Base-by-base conservation (phyloP, 306 rosid species). In the Rosa rugosa region DNA sequence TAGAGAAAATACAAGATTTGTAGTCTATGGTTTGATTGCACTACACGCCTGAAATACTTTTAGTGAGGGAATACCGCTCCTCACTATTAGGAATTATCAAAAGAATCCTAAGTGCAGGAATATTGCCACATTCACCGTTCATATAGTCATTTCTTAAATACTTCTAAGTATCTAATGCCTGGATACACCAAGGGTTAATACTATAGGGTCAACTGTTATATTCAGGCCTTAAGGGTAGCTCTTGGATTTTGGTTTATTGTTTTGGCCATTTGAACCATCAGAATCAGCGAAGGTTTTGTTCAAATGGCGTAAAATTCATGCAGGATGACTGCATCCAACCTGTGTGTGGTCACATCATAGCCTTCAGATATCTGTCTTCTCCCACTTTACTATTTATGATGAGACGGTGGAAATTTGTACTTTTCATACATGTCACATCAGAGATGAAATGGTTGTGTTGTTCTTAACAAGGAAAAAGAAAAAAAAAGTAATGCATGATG, bases 11-110 rank as follows among this genome's bases (percentile, higher is more conserved):
- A 47, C 63, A 46, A 77, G 50, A 27, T 74, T 47, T 53, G 46
- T 42, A 54, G 42, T 20, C 8, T 50, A 49, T 49, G 7, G 75
- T 79, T 77, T 53, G 65, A 47, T 20, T 63, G 69, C 22, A 63
- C 69, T 31, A 13, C 41, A 63, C 69, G 13, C 18, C 2, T 62
- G 36, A 62, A 62, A 25, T 14, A 62, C 69, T 27, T 23, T 59
- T 62, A 11, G 40, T 62, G 41, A 25, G 20, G 41, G 40, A 22
- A 56, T n/a, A 9, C 63, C n/a, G 63, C 23, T 56, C 8, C 13
- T 7, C 38, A 23, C 34, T 23, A 25, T 23, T 4, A 25, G 66
- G 31, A 63, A 16, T 27, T 4, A 62, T 27, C 2, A 25, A 11
- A 60, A 11, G 18, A 25, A 27, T 62, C 41, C 40, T 2, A 62